Percentiles rank a stretch among this genome's conserved stretches.
phyloP scores from a whole-genome alignment of 257 asterid genomes.

The Leptodermis oblonga region DNA sequence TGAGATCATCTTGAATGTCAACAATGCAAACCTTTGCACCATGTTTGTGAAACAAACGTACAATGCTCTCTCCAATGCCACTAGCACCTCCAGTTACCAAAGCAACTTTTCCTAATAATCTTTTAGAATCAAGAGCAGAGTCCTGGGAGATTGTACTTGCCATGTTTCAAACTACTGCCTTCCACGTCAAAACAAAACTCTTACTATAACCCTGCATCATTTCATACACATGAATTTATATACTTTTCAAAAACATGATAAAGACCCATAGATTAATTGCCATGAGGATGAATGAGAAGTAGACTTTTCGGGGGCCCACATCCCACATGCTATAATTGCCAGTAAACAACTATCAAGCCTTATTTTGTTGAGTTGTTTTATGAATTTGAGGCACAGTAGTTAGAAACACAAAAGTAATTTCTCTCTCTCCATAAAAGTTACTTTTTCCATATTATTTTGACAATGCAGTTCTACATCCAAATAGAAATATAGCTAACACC shows the following conservation, averaged over 20 bases:
- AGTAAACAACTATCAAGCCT: too few relatives aligned
- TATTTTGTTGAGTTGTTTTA: background rate
- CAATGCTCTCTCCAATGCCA: conserved; percentile 92
- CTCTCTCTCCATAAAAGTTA: background rate
- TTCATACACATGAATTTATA: background rate
- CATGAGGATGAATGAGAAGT: background rate
- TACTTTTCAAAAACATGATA: background rate
- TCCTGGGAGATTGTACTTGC: background rate
- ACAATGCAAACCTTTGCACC: conserved; percentile 83
- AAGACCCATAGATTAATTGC: background rate
- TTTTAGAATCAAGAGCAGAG: conserved; percentile 13
- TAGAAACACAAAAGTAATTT: background rate
- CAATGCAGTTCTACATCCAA: background rate
- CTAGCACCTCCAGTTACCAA: conserved; percentile 87
- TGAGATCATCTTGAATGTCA: conserved; percentile 61
- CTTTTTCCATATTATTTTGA: background rate
- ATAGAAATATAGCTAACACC: background rate
- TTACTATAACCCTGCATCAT: background rate
- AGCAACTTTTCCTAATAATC: conserved; percentile 80
- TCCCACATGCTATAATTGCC: too few relatives aligned
- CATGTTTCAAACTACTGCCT: conserved; percentile 4
- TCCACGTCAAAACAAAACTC: background rate
- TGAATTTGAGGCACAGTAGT: background rate
- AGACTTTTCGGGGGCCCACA: background rate
- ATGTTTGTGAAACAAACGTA: conserved; percentile 59